Evolutionary conservation across 805 yeast genomes (phyloP), one percentile per base, ranked within the genome.

Genomic region (Candida ortonii): DNA sequence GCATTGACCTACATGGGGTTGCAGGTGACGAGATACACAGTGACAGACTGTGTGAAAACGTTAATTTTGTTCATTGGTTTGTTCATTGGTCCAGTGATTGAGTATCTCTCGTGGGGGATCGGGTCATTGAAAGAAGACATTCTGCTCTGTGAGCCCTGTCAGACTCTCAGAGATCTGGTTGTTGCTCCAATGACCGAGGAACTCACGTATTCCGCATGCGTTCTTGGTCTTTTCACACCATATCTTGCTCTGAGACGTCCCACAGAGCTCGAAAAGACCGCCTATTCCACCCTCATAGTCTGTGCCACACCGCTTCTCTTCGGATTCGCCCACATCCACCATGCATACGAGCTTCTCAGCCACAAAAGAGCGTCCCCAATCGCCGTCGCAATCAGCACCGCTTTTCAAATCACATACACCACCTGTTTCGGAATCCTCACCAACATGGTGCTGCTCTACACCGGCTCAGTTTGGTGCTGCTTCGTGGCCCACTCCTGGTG

Each of bases 141-240:
- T 8, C 6, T 8, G 4, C 20, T 23, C 3, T 27, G 32, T 13
- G 35, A 39, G 3, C 18, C 28, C 6, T 23, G 73, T 4, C 54
- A 58, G 16, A 76, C 78, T 1, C 21, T 76, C 16, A 57, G 93
- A 39, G 78, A 81, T 52, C 66, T 75, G 29, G 36, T 83, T 0
- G 62, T 81, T 24, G 95, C 88, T 0, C 96, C 96, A 4, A 29
- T 80, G 2, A 78, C 90, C 0, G 96, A 86, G 53, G 96, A 86
- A 52, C 43, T 84, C 18, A 71, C 84, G 2, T 86, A 78, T 52
- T 65, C 94, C 2, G 65, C 80, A 0, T 52, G 68, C 44, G 39
- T 71, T 41, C 38, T 64, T 38, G 44, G 60, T 28, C 36, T 58
- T 38, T 49, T 55, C 46, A 34, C 46, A 6, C 68, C 64, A 15